Conservation (phyloP, 2,329 filamentous ascomycete species). For the Didymosphaeria variabile region DNA sequence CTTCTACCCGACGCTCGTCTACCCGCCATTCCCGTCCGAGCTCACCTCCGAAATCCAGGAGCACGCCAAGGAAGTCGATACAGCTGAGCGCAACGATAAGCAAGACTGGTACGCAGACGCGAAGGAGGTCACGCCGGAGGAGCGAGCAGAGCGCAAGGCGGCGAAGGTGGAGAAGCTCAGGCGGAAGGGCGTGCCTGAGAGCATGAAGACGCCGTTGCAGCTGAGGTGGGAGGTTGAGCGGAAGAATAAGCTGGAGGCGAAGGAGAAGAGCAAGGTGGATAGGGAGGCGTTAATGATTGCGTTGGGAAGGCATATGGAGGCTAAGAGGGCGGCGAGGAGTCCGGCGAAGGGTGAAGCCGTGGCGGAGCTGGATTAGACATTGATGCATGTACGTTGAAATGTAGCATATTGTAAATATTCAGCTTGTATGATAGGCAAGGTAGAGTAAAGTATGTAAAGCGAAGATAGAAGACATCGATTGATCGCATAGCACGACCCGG, state of each 20-base stretch:
- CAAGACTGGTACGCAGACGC: conserved; percentile 63
- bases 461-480: neutral
- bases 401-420: conserved; percentile 35
- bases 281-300: conserved; percentile 50
- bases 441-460: neutral
- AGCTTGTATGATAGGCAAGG: conserved; percentile 18
- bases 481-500: conserved; percentile 1
- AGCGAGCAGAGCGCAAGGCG: conserved; percentile 27
- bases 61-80: neutral
- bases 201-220: conserved; percentile 48
- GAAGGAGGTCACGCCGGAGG: conserved; percentile 37
- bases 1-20: conserved; percentile 79
- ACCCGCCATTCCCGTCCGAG: conserved; percentile 78
- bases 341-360: conserved; percentile 17
- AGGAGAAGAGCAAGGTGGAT: conserved; percentile 33
- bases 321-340: conserved; percentile 28
- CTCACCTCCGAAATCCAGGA: conserved; percentile 82
- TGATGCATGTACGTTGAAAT: conserved; percentile 21
- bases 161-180: conserved; percentile 9
- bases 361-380: conserved; percentile 15
- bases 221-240: conserved; percentile 43
- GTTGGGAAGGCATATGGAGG: conserved; percentile 54
- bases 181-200: conserved; percentile 27
- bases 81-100: conserved; percentile 3
- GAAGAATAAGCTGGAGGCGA: conserved; percentile 32